phyloP scores from a whole-genome alignment of 331 rosid species.

The Malus hybrid region DNA sequence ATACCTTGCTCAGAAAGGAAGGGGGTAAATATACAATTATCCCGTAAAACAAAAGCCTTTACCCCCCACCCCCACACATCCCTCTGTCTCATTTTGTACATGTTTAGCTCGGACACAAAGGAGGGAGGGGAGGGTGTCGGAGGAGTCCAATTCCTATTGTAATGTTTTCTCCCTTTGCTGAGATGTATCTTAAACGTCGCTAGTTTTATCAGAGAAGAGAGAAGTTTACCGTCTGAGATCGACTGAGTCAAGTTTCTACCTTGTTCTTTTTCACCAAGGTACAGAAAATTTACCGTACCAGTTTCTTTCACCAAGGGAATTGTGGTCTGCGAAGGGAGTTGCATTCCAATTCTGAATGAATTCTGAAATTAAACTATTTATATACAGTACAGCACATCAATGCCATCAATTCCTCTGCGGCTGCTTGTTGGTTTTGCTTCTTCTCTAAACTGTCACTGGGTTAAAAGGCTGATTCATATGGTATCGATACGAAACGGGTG shows the following conservation, averaged over 20 bases:
- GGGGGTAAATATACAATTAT: slow-evolving; percentile 3
- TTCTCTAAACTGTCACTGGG: background rate
- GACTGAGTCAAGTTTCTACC: background rate
- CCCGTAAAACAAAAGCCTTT: background rate
- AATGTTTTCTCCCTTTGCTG: background rate
- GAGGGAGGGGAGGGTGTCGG: slow-evolving; percentile 2
- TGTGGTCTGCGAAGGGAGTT: background rate
- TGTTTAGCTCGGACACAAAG: slow-evolving; percentile 15
- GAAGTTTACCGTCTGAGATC: background rate
- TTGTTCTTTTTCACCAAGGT: background rate
- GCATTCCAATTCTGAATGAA: background rate
- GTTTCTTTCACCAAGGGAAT: background rate
- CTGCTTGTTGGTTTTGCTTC: background rate
- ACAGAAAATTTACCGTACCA: too few species aligned
- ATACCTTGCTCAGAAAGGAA: slow-evolving; percentile 34
- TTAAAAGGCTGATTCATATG: too few species aligned
- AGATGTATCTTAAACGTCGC: background rate
- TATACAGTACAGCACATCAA: background rate
- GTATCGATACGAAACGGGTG: too few species aligned
- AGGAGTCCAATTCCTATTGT: slow-evolving; percentile 7
- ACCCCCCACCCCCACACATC: background rate
- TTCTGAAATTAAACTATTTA: background rate
- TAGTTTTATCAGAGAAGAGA: background rate
- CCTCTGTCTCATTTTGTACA: slow-evolving; percentile 24
- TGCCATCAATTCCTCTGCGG: background rate